phyloP scores from a whole-genome alignment of 73 alveolate species.

The Breviolum minutum region DNA sequence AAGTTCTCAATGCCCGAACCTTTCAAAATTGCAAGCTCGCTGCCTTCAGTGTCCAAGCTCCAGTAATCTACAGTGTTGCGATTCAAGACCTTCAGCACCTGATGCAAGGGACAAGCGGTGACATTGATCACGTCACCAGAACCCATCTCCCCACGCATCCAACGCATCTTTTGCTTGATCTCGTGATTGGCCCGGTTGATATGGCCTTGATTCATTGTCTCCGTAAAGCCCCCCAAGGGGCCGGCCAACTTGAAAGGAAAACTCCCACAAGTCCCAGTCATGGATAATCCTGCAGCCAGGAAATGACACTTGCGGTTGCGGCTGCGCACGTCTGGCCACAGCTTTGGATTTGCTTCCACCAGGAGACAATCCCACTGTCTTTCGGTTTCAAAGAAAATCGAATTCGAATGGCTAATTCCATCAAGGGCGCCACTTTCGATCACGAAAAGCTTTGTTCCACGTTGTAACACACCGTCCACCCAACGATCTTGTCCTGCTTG shows the following conservation, averaged over 20 bases:
- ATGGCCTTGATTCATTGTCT: neutral
- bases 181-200: neutral
- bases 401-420: neutral
- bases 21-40: neutral
- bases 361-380: neutral
- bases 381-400: neutral
- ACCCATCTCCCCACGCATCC: neutral
- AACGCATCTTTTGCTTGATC: neutral
- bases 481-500: neutral
- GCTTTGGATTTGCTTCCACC: neutral
- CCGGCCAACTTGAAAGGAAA: neutral
- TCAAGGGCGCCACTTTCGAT: neutral
- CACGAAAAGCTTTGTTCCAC: neutral
- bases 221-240: neutral
- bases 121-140: neutral
- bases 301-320: neutral
- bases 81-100: neutral
- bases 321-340: neutral
- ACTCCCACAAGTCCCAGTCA: neutral
- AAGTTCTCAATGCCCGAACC: neutral
- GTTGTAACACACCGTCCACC: neutral
- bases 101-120: neutral
- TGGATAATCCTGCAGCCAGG: neutral
- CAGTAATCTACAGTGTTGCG: neutral
- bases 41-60: neutral